phyloP scores from a whole-genome alignment of 495 filamentous ascomycete species.

The Penicillium bovifimosum region DNA sequence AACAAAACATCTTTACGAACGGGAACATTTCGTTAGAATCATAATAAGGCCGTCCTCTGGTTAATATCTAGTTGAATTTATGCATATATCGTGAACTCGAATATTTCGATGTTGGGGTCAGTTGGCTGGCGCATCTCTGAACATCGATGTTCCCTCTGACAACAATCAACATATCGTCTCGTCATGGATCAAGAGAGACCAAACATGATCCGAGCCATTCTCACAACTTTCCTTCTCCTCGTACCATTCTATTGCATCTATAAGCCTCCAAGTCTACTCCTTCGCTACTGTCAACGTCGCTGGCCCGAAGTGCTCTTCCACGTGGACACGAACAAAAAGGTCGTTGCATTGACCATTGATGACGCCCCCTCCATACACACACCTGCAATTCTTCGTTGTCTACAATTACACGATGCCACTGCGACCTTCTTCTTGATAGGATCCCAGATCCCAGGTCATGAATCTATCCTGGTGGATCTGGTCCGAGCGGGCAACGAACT shows the following conservation, averaged over 20 bases:
- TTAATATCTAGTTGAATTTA: no score
- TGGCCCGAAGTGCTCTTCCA: conserved; percentile 77
- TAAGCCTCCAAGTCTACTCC: conserved; percentile 63
- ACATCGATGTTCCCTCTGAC: no score
- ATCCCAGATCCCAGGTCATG: conserved; percentile 57
- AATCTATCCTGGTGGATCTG: conserved; percentile 53
- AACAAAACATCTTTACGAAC: no score
- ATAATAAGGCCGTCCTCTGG: no score
- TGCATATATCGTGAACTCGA: no score
- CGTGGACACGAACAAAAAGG: conserved; percentile 48
- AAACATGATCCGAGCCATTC: conserved; percentile 42
- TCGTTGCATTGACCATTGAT: conserved; percentile 79
- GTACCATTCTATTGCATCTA: conserved; percentile 63
- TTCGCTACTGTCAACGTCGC: conserved; percentile 59
- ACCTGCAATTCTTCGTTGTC: conserved; percentile 57
- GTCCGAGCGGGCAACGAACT: conserved; percentile 64
- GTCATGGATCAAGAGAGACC: not conserved
- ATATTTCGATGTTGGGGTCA: not conserved
- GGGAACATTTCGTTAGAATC: no score
- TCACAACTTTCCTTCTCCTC: conserved; percentile 43
- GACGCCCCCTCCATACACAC: conserved; percentile 75
- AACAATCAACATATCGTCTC: not conserved
- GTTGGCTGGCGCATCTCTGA: no score
- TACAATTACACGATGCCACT: conserved; percentile 51
- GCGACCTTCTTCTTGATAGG: conserved; percentile 83